Percentiles rank a stretch among this genome's conserved stretches.
Conservation (phyloP, 108 stramenopile species). For the Nitzschia inconspicua region DNA sequence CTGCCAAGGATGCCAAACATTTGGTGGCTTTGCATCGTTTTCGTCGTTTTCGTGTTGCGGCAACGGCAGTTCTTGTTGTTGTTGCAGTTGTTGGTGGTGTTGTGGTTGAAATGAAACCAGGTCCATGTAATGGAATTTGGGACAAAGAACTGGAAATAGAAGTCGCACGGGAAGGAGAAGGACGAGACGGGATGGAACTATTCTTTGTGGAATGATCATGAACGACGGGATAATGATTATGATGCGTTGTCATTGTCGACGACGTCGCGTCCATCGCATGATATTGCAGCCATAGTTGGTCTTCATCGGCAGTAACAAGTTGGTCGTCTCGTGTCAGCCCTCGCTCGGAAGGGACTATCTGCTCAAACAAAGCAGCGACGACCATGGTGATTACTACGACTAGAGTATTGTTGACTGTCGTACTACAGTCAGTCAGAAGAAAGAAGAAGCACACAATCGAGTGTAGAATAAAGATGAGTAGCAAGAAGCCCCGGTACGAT, state of each 20-base stretch:
- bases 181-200: neutral
- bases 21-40: slow-evolving; percentile 23
- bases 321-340: slow-evolving; percentile 12
- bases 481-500: too few species aligned
- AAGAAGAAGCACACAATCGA: too few species aligned
- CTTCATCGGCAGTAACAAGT: neutral
- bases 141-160: neutral
- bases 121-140: too few species aligned
- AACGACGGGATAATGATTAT: neutral
- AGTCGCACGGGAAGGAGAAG: neutral
- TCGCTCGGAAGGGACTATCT: slow-evolving; percentile 18
- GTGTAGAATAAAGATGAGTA: too few species aligned
- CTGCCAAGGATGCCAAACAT: slow-evolving; percentile 18
- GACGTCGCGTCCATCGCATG: neutral
- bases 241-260: too few species aligned
- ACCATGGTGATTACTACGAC: too few species aligned
- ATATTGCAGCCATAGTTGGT: neutral
- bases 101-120: neutral
- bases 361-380: slow-evolving; percentile 11
- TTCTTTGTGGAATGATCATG: neutral
- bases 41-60: slow-evolving; percentile 10
- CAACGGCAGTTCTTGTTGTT: neutral
- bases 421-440: too few species aligned
- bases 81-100: too few species aligned
- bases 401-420: too few species aligned